Base-by-base conservation (phyloP, 164 flowering plant species). In the Vitis amurensis region DNA sequence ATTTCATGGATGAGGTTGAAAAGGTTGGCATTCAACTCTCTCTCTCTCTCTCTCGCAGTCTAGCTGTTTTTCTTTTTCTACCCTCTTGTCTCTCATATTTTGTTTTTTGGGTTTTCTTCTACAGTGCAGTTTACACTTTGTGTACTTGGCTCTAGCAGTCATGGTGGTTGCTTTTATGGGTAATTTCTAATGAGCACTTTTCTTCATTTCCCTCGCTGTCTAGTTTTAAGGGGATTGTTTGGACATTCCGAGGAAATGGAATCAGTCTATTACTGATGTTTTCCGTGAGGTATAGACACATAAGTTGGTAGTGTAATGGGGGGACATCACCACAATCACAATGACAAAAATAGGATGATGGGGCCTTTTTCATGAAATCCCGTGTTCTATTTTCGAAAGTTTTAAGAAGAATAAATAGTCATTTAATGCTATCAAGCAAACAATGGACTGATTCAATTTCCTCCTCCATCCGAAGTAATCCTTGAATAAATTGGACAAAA, bases 121-220 rank as follows among this genome's bases (percentile, higher is more conserved):
- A 56, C 85, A 90, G 97, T 87, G 91, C 81, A 87, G 92, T 67
- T 78, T 91, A 67, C 74, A 83, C 79, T 94, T 89, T 84, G 92
- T 90, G 17, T 91, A 88, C 88, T 76, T 91, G 85, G 98, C 91
- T 59, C 71, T 91, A 73, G 89, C 86, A 69, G 92, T 91, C 69
- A 74, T 89, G 90, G 86, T 79, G 69, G 82, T 85, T 72, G 94
- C 92, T 76, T 94, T 94, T 66, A 77, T 94, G 96, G 98, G 98
- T 94, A 86, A 81, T 57, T 71, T 66, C 37, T 15, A 63, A 52
- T n/a, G 48, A 27, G 9, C 14, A 8, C 19, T 68, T 60, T 64
- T 12, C 59, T 52, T 69, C 48, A 57, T 70, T 67, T 77, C 47
- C 50, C 63, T 77, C 12, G 61, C 50, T 66, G 69, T 74, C 48